A percentile compares a stretch with the other conserved stretches of the same genome.
phyloP scores from a whole-genome alignment of 179 eudicot species.

The Carnegiea gigantea region DNA sequence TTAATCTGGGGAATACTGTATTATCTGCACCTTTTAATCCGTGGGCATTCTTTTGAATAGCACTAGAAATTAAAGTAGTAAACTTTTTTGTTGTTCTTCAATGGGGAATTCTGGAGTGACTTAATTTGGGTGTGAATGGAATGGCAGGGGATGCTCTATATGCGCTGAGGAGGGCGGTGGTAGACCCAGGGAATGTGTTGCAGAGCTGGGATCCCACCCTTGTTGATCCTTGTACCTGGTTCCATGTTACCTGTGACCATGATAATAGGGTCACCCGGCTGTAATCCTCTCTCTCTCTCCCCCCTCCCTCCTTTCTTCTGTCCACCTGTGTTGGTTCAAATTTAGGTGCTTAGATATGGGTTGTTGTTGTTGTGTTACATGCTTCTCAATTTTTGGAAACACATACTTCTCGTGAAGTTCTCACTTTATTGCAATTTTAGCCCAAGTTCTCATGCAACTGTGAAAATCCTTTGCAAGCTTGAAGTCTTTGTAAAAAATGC shows the following conservation, averaged over 20 bases:
- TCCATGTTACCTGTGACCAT: constrained; percentile 78
- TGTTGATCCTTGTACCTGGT: constrained; percentile 93
- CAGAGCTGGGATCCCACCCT: constrained; percentile 96
- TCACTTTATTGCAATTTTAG: too few species aligned
- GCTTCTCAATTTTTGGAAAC: not conserved
- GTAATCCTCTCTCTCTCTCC: constrained; percentile 31
- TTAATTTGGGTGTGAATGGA: too few species aligned
- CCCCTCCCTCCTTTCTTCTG: not conserved
- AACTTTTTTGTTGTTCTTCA: not conserved
- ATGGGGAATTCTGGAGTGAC: not conserved
- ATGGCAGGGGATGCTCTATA: constrained; percentile 71
- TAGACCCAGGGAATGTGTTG: constrained; percentile 60
- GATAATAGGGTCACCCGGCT: constrained; percentile 73
- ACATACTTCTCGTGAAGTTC: too few species aligned
- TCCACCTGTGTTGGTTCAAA: not conserved
- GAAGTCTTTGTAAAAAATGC: too few species aligned
- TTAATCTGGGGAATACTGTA: not conserved
- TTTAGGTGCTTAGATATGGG: too few species aligned
- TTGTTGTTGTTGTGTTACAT: not conserved
- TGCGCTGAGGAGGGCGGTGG: constrained; percentile 63
- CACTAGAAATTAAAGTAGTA: not conserved
- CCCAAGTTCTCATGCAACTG: too few species aligned
- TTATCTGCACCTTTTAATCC: not conserved
- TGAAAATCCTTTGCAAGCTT: too few species aligned
- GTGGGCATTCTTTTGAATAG: not conserved